Base-by-base conservation (phyloP, 441 rosid species). In the Corymbia calophylla region DNA sequence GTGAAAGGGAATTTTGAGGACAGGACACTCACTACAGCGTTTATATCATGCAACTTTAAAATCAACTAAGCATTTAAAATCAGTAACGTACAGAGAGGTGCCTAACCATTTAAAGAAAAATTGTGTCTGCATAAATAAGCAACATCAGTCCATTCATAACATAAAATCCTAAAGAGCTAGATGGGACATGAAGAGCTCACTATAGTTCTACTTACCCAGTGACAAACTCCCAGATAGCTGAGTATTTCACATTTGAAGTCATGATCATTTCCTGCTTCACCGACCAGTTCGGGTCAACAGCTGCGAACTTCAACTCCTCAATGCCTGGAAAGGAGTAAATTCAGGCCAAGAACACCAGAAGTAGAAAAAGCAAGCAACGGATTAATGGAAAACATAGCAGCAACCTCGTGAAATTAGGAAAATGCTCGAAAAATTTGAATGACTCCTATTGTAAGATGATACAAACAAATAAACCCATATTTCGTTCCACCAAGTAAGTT, bases 301-400 rank as follows among this genome's bases (percentile, higher is more conserved):
- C 94, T 3, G 93, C 94, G 93, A 97, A 93, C 94, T 95, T 94
- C 93, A 98, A 92, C 93, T 96, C 98, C 95, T 96, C 98, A 90
- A 93, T 86, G 73, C 93, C 99, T 97, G 93, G 91, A 91, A 86
- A 56, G 89, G 84, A 87, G 80, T 88, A 87, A 88, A 82, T 25
- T 88, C 49, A 64, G 82, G 23, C 60, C 91, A 86, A 90, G 7
- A 91, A 54, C 88, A 87, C 87, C 88, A 93, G 90, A 88, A 88
- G 90, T 90, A 88, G 81, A 90, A 89, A 48, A 53, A 88, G 19
- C 85, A 86, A 35, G 53, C 53, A 25, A 77, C 51, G 44, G 84
- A 77, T 77, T 15, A 21, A 39, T 15, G 27, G 84, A 77, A 44
- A 25, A 23, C 51, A 77, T 23, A 77, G n/a, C 84, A 77, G 23